These are phyloP conservation scores for Myxozyma monticola DNA, from an alignment of 805 yeast species.

Conservation along the genomic window DNA sequence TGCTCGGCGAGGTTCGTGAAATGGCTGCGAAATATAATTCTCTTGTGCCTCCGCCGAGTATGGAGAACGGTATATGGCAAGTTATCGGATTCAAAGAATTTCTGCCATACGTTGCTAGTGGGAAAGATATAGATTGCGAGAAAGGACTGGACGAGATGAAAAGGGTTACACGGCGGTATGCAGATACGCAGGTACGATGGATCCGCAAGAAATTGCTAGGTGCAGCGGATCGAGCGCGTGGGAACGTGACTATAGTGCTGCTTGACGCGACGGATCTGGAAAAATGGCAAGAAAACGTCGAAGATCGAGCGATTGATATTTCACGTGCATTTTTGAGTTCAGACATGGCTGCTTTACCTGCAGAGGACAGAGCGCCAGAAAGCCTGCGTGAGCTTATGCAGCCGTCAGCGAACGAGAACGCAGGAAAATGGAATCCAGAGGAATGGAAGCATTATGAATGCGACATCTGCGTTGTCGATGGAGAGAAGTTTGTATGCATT, in stretches of 20 bases:
- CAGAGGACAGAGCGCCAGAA: slow-evolving; percentile 36
- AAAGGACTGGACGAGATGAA: slow-evolving; percentile 76
- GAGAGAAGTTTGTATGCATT: slow-evolving; percentile 60
- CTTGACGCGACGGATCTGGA: slow-evolving; percentile 74
- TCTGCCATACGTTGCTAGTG: slow-evolving; percentile 58
- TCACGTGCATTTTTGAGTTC: slow-evolving; percentile 44
- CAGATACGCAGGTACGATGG: slow-evolving; percentile 89
- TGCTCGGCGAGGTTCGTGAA: slow-evolving; percentile 63
- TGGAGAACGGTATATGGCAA: slow-evolving; percentile 84
- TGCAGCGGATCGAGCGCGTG: slow-evolving; percentile 47
- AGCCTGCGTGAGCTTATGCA: slow-evolving; percentile 3
- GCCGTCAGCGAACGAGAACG: too few species aligned
- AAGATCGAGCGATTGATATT: slow-evolving; percentile 54
- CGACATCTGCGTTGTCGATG: slow-evolving; percentile 59
- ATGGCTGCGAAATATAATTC: slow-evolving; percentile 47
- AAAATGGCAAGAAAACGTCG: slow-evolving; percentile 61
- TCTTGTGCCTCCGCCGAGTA: slow-evolving; percentile 45
- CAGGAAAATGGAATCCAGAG: too few species aligned
- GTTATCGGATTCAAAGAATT: slow-evolving; percentile 93
- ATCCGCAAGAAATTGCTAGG: slow-evolving; percentile 64
- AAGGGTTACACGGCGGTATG: slow-evolving; percentile 77
- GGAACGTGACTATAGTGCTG: slow-evolving; percentile 54
- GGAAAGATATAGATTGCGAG: slow-evolving; percentile 37
- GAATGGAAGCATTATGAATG: slow-evolving; percentile 74
- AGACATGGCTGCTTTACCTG: not conserved